A percentile compares a stretch with the other conserved stretches of the same genome.
Evolutionary conservation across 805 yeast species (phyloP).

Genomic region (Metschnikowia cubensis): DNA sequence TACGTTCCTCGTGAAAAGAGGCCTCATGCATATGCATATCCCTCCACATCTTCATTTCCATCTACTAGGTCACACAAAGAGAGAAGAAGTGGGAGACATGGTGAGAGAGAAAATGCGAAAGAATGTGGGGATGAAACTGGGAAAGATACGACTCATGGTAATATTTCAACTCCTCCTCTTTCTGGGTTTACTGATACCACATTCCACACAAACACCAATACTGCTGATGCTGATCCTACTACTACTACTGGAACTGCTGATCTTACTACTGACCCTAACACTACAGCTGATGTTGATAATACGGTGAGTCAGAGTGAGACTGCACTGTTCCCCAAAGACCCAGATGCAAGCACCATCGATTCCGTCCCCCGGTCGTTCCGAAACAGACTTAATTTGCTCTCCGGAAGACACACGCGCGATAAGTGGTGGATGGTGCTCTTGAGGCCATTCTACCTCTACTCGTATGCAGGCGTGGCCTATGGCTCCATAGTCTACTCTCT

Average conservation of each 20-base stretch:
- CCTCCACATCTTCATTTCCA: slow-evolving; percentile 9
- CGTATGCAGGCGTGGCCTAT: slow-evolving; percentile 50
- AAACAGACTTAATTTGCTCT: slow-evolving; percentile 37
- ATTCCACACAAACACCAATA: background rate
- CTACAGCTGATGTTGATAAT: no score
- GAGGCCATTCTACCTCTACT: slow-evolving; percentile 49
- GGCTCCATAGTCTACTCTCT: slow-evolving; percentile 51
- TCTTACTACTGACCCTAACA: no score
- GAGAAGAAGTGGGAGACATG: background rate
- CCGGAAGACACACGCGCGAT: slow-evolving; percentile 49
- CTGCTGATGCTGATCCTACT: no score
- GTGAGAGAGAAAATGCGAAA: background rate
- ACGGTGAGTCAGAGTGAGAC: background rate
- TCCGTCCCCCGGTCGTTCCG: slow-evolving; percentile 19
- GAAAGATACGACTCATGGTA: background rate
- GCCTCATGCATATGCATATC: slow-evolving; percentile 30
- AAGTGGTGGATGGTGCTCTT: slow-evolving; percentile 53
- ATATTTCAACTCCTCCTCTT: background rate
- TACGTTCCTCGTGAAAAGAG: slow-evolving; percentile 25
- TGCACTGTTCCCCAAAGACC: background rate
- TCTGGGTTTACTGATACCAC: background rate
- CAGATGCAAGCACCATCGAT: background rate
- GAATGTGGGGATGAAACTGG: background rate
- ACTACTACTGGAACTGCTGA: no score
- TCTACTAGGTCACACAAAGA: background rate